Evolutionary conservation across 2,329 filamentous ascomycete species (phyloP).

Genomic region (Neofusicoccum ribis): DNA sequence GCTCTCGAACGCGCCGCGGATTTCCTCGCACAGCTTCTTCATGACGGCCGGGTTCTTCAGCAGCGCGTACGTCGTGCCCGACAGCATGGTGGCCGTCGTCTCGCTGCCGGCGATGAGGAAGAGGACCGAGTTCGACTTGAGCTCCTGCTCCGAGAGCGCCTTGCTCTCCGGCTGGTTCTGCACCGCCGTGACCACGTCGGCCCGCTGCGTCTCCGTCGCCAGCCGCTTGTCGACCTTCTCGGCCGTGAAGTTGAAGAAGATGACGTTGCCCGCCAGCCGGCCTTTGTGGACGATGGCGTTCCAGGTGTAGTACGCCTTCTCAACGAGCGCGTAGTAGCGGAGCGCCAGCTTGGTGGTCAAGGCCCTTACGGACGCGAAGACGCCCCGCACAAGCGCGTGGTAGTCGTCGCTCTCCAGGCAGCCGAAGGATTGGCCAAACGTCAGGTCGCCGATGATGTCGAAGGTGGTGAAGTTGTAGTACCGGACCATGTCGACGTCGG

Average conservation of each 20-base stretch:
- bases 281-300: not conserved
- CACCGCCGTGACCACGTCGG: constrained; percentile 8
- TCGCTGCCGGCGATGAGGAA: constrained; percentile 34
- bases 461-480: constrained; percentile 31
- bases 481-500: constrained; percentile 36
- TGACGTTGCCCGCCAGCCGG: constrained; percentile 20
- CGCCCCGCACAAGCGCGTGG: not conserved
- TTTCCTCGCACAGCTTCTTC: constrained; percentile 29
- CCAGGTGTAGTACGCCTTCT: constrained; percentile 34
- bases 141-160: not conserved
- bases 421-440: constrained; percentile 28
- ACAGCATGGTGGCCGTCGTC: constrained; percentile 36
- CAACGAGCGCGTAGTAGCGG: constrained; percentile 36
- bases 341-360: constrained; percentile 24
- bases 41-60: constrained; percentile 30
- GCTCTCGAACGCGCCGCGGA: constrained; percentile 29
- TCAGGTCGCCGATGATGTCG: constrained; percentile 29
- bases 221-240: not conserved
- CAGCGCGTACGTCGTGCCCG: constrained; percentile 33
- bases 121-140: constrained; percentile 20
- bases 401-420: constrained; percentile 23
- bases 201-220: constrained; percentile 1
- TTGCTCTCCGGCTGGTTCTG: constrained; percentile 1
- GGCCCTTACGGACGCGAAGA: constrained; percentile 15
- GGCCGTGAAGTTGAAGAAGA: constrained; percentile 28